Evolutionary conservation across 345 rosid species (phyloP), one percentile per base, ranked within the genome.

Genomic region (Kernera saxatilis): DNA sequence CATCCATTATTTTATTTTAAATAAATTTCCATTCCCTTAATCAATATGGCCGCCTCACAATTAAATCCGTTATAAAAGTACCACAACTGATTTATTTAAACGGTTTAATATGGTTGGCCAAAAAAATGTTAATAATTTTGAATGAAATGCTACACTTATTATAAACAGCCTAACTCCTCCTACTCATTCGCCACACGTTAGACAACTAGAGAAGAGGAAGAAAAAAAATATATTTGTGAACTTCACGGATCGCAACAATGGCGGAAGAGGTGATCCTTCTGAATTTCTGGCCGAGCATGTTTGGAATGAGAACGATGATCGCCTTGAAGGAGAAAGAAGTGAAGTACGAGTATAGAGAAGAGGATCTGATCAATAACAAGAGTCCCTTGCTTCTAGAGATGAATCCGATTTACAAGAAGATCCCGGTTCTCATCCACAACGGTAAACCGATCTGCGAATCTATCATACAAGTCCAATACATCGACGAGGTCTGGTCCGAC

Each of bases 391-490:
- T 64, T 46, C 44, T 64, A 2, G 12, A 64, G 12, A 29, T 7
- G 40, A 64, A 64, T 48, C 69, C 69, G 1, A 13, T 64, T 30
- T 8, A 45, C 55, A 64, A 64, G 55, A 44, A 32, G 41, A 19
- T 64, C 12, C 68, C 67, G 8, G 67, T 61, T 40, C 23, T 61
- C 2, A 60, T 60, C 50, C 65, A 60, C 65, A 37, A 39, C 18
- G 67, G 67, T 27, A 62, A 43, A 62, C 53, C 68, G 3, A 5
- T 63, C 8, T 63, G 69, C 14, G 69, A 46, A 64, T 64, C 69
- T 8, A 4, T 46, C 29, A 45, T 27, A 1, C 35, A 29, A 2
- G 30, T 64, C 4, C 29, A 30, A 13, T 64, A 64, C 69, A 64
- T 64, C 30, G 69, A 64, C 43, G 43, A 46, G 8, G 19, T 32